Conservation (phyloP, 148 eudicot genomes). For the Talinum fruticosum region DNA sequence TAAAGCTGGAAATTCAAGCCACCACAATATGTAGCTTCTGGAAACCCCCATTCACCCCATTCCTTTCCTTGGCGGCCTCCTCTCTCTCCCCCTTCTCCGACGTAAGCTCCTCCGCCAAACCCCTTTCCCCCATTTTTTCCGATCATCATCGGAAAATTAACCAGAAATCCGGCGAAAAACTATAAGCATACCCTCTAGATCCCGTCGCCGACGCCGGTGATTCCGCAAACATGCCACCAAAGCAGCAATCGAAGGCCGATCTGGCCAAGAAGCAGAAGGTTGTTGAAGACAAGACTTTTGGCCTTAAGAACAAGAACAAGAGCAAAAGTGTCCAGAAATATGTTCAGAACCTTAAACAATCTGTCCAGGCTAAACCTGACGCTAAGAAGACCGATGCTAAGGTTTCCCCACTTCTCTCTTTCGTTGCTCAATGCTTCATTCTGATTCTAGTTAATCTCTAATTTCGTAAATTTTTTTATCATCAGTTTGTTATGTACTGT, state of each 20-base stretch:
- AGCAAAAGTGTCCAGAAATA: conserved; percentile 92
- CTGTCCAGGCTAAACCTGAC: conserved; percentile 66
- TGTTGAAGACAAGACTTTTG: conserved; percentile 91
- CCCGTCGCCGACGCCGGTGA: conserved; percentile 4
- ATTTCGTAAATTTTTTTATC: neutral
- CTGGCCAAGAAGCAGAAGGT: conserved; percentile 85
- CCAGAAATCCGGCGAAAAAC: neutral
- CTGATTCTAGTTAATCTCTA: neutral
- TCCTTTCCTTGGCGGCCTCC: neutral
- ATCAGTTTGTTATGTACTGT: neutral
- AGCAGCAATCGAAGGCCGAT: conserved; percentile 71
- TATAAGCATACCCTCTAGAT: neutral
- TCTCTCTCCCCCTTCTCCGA: neutral
- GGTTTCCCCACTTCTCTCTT: conserved; percentile 32
- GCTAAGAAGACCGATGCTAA: conserved; percentile 60
- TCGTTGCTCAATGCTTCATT: neutral
- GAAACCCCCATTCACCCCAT: conserved; percentile 2
- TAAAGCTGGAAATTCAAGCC: conserved; percentile 5
- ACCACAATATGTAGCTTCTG: neutral
- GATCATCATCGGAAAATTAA: neutral
- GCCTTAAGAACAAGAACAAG: conserved; percentile 87
- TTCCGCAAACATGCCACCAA: conserved; percentile 66
- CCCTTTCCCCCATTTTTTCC: neutral
- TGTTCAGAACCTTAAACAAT: conserved; percentile 63
- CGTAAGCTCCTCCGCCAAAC: neutral